These are phyloP conservation scores for Pseudocercospora vitis DNA, from an alignment of 2,329 filamentous ascomycete genomes.

Conservation along the genomic window DNA sequence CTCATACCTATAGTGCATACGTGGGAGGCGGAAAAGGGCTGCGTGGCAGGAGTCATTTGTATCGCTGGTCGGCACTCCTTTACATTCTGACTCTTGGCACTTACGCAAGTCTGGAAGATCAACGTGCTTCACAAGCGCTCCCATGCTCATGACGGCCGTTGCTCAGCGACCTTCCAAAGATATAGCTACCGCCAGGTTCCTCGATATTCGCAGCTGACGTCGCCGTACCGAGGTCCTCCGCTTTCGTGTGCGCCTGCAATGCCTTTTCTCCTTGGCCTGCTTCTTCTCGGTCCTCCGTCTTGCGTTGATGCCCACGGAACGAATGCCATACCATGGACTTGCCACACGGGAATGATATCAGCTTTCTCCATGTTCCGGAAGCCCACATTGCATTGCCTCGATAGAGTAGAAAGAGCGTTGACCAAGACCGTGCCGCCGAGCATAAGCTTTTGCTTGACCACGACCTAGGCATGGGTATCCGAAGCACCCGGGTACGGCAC, in stretches of 20 bases:
- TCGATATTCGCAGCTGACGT: constrained; percentile 54
- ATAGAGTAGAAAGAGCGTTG: constrained; percentile 68
- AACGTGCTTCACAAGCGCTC: constrained; percentile 52
- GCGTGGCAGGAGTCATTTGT: neutral
- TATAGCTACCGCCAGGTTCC: constrained; percentile 47
- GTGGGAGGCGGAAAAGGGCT: too few relatives aligned
- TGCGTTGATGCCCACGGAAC: constrained; percentile 56
- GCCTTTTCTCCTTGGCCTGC: constrained; percentile 26
- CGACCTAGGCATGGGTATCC: constrained; percentile 66
- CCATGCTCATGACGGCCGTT: too few relatives aligned
- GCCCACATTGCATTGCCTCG: constrained; percentile 56
- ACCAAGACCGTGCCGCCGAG: constrained; percentile 65
- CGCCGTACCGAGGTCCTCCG: constrained; percentile 51
- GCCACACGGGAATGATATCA: constrained; percentile 61
- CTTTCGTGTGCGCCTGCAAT: constrained; percentile 51
- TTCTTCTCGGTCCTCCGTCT: neutral
- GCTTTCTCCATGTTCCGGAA: constrained; percentile 52
- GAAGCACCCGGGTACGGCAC: constrained; percentile 67
- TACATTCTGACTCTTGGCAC: constrained; percentile 11
- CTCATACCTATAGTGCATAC: too few relatives aligned
- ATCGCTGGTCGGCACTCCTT: neutral
- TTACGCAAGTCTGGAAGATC: constrained; percentile 42
- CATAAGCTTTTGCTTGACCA: constrained; percentile 46
- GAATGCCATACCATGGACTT: constrained; percentile 59
- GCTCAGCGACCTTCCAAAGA: too few relatives aligned